These are phyloP conservation scores for Penicillium sp. DNA, from an alignment of 2,329 filamentous ascomycete genomes.

Conservation along the genomic window DNA sequence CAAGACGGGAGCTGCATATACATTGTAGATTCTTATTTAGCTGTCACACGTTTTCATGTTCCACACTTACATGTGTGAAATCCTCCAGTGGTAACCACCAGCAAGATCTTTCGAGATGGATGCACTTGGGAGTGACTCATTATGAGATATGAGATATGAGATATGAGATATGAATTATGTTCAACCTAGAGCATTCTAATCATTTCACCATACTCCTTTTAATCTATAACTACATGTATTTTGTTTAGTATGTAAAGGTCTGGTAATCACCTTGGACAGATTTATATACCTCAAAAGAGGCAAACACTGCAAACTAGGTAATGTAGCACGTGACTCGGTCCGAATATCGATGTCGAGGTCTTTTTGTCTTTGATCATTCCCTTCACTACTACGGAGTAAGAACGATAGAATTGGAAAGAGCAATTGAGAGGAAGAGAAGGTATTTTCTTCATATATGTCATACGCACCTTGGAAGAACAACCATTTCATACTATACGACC, in stretches of 20 bases:
- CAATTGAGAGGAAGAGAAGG: not conserved
- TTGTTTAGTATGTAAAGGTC: too few relatives aligned
- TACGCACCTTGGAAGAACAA: not conserved
- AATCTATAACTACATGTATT: too few relatives aligned
- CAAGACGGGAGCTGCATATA: not conserved
- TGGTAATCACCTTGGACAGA: too few relatives aligned
- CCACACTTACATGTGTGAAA: not conserved
- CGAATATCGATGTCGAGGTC: too few relatives aligned
- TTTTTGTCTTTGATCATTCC: not conserved
- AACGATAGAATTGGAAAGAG: not conserved
- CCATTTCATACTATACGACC: not conserved
- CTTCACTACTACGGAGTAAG: not conserved
- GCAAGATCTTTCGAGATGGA: not conserved
- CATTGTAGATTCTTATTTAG: not conserved
- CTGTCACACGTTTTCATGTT: not conserved
- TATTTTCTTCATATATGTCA: too few relatives aligned
- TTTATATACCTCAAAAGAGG: too few relatives aligned
- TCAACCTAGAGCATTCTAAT: too few relatives aligned
- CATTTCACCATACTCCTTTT: too few relatives aligned
- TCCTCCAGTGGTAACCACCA: not conserved
- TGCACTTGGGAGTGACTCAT: not conserved
- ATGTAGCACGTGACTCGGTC: too few relatives aligned
- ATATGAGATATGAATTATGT: not conserved
- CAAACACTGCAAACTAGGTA: too few relatives aligned
- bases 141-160: too few relatives aligned